phyloP scores from a whole-genome alignment of 345 rosid genomes.

The Pseudoturritis turrita region DNA sequence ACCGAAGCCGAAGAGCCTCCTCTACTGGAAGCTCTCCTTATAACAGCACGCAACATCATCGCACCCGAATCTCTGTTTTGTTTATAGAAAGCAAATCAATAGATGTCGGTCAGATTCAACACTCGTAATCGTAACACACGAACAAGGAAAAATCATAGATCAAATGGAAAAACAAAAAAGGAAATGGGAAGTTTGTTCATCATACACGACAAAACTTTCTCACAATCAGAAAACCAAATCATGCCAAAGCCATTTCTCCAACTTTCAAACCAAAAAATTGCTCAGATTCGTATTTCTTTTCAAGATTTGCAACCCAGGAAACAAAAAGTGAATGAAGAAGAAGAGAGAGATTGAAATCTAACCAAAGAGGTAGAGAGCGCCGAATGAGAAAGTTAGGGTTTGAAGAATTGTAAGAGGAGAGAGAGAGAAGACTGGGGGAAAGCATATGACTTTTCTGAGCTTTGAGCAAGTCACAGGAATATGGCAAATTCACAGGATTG shows the following conservation, averaged over 20 bases:
- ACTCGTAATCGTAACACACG: not conserved
- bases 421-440: constrained; percentile 19
- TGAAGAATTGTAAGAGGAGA: constrained; percentile 14
- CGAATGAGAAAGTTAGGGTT: constrained; percentile 33
- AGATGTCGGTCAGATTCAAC: constrained; percentile 22
- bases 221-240: constrained; percentile 10
- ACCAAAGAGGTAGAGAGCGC: constrained; percentile 14
- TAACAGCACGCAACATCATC: constrained; percentile 44
- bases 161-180: not conserved
- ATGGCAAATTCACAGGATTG: constrained; percentile 15
- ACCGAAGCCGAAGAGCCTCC: constrained; percentile 48
- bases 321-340: not conserved
- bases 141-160: not conserved
- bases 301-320: not conserved
- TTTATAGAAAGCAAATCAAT: not conserved
- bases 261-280: not conserved
- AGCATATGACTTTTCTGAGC: constrained; percentile 27
- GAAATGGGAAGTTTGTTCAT: not conserved
- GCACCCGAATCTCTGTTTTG: constrained; percentile 25
- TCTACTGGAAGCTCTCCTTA: constrained; percentile 39
- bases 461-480: constrained; percentile 30
- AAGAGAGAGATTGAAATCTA: not conserved
- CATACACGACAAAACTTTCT: not conserved
- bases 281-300: constrained; percentile 10
- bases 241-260: not conserved